phyloP scores from a whole-genome alignment of 2,329 filamentous ascomycete genomes.

The Ophiocordyceps camponoti-leonardi region DNA sequence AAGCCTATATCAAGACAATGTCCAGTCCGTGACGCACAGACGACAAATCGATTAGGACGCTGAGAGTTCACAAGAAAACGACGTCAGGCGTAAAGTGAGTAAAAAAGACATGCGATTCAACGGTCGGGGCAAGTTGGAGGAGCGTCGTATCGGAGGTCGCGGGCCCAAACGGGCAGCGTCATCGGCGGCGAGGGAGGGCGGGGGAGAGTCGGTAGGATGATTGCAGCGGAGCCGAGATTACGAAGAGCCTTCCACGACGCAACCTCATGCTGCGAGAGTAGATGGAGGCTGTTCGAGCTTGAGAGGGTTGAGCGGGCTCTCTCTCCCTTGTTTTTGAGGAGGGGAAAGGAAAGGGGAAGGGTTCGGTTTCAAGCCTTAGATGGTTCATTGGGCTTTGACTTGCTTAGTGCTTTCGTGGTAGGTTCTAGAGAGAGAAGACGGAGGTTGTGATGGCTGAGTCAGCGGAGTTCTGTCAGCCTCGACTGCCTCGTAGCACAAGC shows the following conservation, averaged over 20 bases:
- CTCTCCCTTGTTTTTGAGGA: too few relatives aligned
- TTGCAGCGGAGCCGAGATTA: not conserved
- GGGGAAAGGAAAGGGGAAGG: too few relatives aligned
- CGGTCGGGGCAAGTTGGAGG: not conserved
- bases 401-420: too few relatives aligned
- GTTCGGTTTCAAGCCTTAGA: too few relatives aligned
- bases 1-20: not conserved
- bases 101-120: not conserved
- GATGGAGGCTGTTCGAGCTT: not conserved
- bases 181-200: not conserved
- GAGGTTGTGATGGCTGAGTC: too few relatives aligned
- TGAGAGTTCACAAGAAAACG: not conserved
- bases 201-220: not conserved
- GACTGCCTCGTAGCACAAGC: too few relatives aligned
- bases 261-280: not conserved
- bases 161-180: not conserved
- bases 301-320: too few relatives aligned
- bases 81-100: not conserved
- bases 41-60: not conserved
- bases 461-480: too few relatives aligned
- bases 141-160: not conserved
- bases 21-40: not conserved
- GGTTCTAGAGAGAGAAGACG: too few relatives aligned
- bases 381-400: too few relatives aligned
- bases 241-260: not conserved